Conservation (phyloP, 2,329 filamentous ascomycete species). For the Lachnellula arida region DNA sequence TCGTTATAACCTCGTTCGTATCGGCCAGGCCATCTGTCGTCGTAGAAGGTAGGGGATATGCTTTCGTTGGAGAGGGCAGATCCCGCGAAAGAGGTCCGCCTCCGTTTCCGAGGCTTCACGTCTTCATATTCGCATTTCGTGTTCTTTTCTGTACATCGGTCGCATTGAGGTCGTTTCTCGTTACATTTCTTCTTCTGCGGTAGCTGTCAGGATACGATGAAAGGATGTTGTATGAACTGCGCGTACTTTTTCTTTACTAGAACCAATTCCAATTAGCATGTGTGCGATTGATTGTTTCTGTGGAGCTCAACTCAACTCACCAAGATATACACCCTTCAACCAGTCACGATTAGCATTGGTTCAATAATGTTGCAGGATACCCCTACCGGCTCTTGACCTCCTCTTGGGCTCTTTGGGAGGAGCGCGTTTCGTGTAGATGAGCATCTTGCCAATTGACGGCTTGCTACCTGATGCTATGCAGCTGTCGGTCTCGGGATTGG, state of each 20-base stretch:
- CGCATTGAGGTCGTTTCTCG: conserved; percentile 29
- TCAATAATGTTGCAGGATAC: background rate
- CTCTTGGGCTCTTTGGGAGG: conserved; percentile 54
- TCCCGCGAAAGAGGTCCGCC: conserved; percentile 22
- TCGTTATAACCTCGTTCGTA: conserved; percentile 11
- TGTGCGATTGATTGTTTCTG: background rate
- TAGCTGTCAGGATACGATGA: conserved; percentile 8
- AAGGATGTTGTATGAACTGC: background rate
- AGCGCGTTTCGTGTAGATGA: conserved; percentile 54
- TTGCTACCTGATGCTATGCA: conserved; percentile 4
- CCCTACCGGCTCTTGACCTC: conserved; percentile 54
- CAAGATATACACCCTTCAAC: conserved; percentile 30
- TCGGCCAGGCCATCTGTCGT: conserved; percentile 21
- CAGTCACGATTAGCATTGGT: conserved; percentile 13
- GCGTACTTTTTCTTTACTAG: conserved; percentile 32
- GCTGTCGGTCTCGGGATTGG: background rate
- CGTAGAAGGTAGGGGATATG: conserved; percentile 15
- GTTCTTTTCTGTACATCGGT: conserved; percentile 28
- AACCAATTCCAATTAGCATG: background rate
- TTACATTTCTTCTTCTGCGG: conserved; percentile 33
- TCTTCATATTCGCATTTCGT: conserved; percentile 31
- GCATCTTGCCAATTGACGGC: conserved; percentile 36
- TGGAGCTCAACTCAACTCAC: conserved; percentile 17
- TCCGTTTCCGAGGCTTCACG: conserved; percentile 29
- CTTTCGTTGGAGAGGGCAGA: conserved; percentile 21